These are phyloP conservation scores for Oryza glaberrima DNA, from an alignment of 176 grass and related monocot genomes.

Conservation along the genomic window DNA sequence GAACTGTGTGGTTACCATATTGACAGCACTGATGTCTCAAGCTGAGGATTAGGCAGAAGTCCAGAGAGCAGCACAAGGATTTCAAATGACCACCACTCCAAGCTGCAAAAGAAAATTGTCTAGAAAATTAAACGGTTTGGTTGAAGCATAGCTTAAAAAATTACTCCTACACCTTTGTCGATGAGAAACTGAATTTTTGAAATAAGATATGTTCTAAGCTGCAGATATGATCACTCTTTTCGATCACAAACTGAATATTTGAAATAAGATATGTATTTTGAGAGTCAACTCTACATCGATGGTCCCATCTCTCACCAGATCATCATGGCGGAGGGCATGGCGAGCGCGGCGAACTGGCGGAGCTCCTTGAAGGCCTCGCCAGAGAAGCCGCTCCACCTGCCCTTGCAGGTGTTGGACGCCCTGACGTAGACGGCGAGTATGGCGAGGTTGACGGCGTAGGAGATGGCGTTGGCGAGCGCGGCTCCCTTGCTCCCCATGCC, in stretches of 20 bases:
- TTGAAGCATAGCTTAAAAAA: neutral
- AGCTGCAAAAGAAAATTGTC: neutral
- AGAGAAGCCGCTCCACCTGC: slow-evolving; percentile 44
- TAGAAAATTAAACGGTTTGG: too few species aligned
- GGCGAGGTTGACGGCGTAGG: slow-evolving; percentile 28
- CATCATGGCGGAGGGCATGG: slow-evolving; percentile 48
- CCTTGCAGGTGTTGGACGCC: slow-evolving; percentile 5
- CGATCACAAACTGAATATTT: too few species aligned
- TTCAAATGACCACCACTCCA: slow-evolving; percentile 61
- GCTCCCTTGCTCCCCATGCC: slow-evolving; percentile 46
- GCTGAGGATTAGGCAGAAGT: slow-evolving; percentile 45
- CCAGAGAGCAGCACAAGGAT: slow-evolving; percentile 45
- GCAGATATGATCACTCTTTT: neutral
- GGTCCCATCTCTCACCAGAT: slow-evolving; percentile 22
- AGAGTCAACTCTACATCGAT: too few species aligned
- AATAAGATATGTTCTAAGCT: slow-evolving; percentile 30
- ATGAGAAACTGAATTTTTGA: too few species aligned
- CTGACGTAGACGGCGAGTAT: slow-evolving; percentile 30
- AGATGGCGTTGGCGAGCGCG: slow-evolving; percentile 43
- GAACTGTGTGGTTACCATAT: slow-evolving; percentile 28
- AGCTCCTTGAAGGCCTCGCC: neutral
- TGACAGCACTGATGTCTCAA: slow-evolving; percentile 49
- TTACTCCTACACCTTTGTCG: too few species aligned
- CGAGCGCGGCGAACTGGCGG: slow-evolving; percentile 28
- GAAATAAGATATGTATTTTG: too few species aligned